Percentiles rank a stretch among this genome's conserved stretches.
These are phyloP conservation scores for Pyrus betulifolia DNA, from an alignment of 306 rosid genomes.

Conservation along the genomic window DNA sequence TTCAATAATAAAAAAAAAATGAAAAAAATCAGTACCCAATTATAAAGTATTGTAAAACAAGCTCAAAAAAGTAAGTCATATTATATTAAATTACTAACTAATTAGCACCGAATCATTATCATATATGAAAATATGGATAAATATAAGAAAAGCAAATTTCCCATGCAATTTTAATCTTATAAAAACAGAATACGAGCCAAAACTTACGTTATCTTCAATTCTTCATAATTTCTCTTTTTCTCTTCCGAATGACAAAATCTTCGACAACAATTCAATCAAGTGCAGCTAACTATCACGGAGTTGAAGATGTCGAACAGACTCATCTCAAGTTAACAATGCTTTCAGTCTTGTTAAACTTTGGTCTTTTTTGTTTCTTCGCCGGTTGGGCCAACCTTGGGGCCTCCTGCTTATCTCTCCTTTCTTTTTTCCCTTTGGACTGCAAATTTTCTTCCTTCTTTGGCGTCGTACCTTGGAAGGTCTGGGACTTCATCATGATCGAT, in stretches of 20 bases:
- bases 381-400: constrained; percentile 17
- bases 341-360: constrained; percentile 4
- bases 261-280: neutral
- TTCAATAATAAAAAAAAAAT: too few species aligned
- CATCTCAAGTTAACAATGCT: neutral
- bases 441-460: constrained; percentile 22
- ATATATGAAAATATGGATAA: neutral
- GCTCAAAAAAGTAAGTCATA: too few species aligned
- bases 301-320: neutral
- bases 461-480: constrained; percentile 26
- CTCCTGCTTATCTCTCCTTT: constrained; percentile 17
- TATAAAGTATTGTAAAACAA: too few species aligned
- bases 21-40: too few species aligned
- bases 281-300: neutral
- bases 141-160: neutral
- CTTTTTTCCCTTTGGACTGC: constrained; percentile 11
- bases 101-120: neutral
- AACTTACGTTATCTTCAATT: neutral
- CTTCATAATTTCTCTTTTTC: neutral
- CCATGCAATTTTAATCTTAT: neutral
- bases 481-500: constrained; percentile 69
- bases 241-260: neutral
- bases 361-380: constrained; percentile 20
- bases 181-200: neutral
- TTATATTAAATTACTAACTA: too few species aligned